Evolutionary conservation across 108 stramenopile genomes (phyloP), one percentile per base, ranked within the genome.

Genomic region (Skeletonema grethae): DNA sequence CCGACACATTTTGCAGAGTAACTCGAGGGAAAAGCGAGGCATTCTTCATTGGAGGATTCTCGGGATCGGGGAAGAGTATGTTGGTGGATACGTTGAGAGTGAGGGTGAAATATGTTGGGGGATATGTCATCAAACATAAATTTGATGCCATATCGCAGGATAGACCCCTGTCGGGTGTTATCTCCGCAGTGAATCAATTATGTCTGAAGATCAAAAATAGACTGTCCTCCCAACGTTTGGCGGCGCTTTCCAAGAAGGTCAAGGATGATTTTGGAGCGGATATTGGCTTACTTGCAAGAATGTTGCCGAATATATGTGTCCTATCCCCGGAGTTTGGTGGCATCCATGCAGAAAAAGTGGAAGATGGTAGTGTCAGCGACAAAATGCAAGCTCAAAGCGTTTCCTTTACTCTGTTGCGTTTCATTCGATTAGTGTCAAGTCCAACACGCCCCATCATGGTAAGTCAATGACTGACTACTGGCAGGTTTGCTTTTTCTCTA

Each of bases 121-220:
- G 66, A 0, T 68, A 68, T 38, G 43, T 73, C 16, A 25, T 79
- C 53, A 32, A 32, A 28, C 30, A 61, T 53, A 79, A 72, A 36
- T 72, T 79, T 29, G 72, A 79, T 13, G 55, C 72, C 58, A 69
- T 73, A n/a, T 73, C 72, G 1, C 57, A 70, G 67, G 46, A 7
- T 38, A 38, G 36, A 38, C 36, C 36, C 9, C 36, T 38, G 10
- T 11, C 10, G 8, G 36, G 36, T 38, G 48, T 80, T 32, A 34
- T 80, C 9, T 67, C 73, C 2, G 72, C 73, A 6, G 69, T 80
- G 46, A 60, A 80, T 60, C 63, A 80, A 31, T 58, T 80, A 32
- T 80, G 79, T 30, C n/a, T 61, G 9, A 28, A 55, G 41, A 56
- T 80, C 35, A 24, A 15, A 18, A 55, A 69, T 36, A 61, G 15